Evolutionary conservation across 257 asterid species (phyloP), one percentile per base, ranked within the genome.

Genomic region (Echium plantagineum): DNA sequence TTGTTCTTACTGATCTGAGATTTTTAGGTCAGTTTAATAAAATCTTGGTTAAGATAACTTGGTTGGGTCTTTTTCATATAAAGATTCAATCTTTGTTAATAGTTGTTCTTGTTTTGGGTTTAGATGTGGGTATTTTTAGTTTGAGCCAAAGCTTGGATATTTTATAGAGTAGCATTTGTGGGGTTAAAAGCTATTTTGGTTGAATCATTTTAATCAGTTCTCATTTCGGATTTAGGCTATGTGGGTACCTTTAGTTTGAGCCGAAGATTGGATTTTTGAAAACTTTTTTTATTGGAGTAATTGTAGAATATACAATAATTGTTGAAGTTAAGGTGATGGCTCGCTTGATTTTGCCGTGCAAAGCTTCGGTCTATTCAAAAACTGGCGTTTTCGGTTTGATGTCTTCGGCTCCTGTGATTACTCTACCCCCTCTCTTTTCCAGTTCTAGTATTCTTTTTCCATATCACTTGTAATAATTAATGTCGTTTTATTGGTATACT

Each of bases 381-480:
- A 77, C 84, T 58, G 89, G 94, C 74, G 85, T 91, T 76, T 65
- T 83, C 83, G 94, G 93, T 74, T 84, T 82, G 71, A 86, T 82
- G 79, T 84, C 90, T 66, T 81, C 75, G 18, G 63, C 90, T 59
- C 87, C 94, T 68, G 94, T 91, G 94, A 82, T 77, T 79, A 74
- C 80, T 68, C 74, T 47, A 55, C 68, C 80, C 3, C 74, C 71
- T 61, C 64, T 17, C 64, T 55, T 6, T 61, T 64, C 32, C 24
- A 54, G 59, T 4, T 38, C 7, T 20, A 55, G 38, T 19, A 1
- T 35, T 65, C 52, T 20, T 31, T 60, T 28, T 20, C 47, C n/a
- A 19, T 60, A 15, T 18, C 16, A 55, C 15, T 17, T 55, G 1
- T 55, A 21, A 24, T 4, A 5, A 5, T 6, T 55, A 9, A 8